A percentile compares a stretch with the other conserved stretches of the same genome.
phyloP scores from a whole-genome alignment of 768 basidiomycete species.

The Megacollybia marginata region DNA sequence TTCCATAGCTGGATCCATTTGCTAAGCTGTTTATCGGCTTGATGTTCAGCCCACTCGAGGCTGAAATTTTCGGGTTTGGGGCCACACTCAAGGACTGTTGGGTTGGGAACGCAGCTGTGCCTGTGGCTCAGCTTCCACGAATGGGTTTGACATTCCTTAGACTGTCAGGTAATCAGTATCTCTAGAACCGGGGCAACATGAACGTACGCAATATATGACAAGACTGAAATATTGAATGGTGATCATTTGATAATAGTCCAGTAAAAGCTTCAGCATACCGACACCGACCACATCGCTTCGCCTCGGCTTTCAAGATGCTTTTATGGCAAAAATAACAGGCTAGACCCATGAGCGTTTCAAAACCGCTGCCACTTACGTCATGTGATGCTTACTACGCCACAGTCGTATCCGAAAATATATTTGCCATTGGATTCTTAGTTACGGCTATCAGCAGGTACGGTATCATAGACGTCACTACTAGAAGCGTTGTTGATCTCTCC shows the following conservation, averaged over 20 bases:
- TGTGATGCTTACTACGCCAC: too few relatives aligned
- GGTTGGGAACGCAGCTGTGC: background rate
- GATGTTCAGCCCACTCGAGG: too few relatives aligned
- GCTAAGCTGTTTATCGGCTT: too few relatives aligned
- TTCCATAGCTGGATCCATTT: background rate
- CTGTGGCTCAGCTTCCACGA: background rate
- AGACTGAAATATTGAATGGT: background rate
- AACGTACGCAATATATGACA: background rate
- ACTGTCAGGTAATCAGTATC: background rate
- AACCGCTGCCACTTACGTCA: background rate
- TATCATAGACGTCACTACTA: background rate
- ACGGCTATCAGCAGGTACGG: background rate
- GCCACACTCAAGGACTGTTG: too few relatives aligned
- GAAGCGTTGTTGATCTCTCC: conserved; percentile 5
- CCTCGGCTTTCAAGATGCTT: background rate
- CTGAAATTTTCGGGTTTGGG: too few relatives aligned
- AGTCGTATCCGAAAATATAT: too few relatives aligned
- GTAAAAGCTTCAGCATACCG: background rate
- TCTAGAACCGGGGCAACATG: too few relatives aligned
- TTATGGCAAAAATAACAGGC: background rate
- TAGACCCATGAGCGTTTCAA: background rate
- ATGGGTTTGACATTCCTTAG: background rate
- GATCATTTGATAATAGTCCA: background rate
- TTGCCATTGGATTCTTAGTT: background rate
- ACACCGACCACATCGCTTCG: background rate